phyloP scores from a whole-genome alignment of 345 rosid species.

The Syzygium grande region DNA sequence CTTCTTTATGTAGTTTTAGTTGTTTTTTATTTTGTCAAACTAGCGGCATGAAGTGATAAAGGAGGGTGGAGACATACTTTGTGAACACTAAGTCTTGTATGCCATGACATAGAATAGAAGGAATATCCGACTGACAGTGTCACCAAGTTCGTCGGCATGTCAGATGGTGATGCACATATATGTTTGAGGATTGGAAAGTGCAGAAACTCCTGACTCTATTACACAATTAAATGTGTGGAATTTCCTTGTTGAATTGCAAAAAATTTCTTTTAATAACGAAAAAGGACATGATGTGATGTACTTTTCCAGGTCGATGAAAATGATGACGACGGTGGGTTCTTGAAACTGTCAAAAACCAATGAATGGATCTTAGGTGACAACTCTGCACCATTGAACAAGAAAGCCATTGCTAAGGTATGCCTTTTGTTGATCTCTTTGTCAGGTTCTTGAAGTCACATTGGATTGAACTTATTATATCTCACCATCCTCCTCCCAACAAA shows the following conservation, averaged over 20 bases:
- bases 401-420: conserved; percentile 55
- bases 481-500: background rate
- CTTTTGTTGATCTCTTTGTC: background rate
- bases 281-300: background rate
- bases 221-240: background rate
- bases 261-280: background rate
- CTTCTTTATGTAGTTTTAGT: background rate
- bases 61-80: background rate
- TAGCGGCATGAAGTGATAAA: background rate
- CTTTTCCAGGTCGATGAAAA: conserved; percentile 27
- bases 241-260: background rate
- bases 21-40: background rate
- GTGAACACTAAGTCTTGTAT: background rate
- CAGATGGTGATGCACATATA: background rate
- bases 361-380: conserved; percentile 68
- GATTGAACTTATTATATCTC: background rate
- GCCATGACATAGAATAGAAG: background rate
- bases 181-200: background rate
- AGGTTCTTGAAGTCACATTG: background rate
- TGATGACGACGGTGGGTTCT: conserved; percentile 48
- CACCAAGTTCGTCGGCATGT: background rate
- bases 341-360: conserved; percentile 59
- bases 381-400: conserved; percentile 71
- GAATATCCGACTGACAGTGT: background rate
- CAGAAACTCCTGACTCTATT: background rate